phyloP scores from a whole-genome alignment of 495 filamentous ascomycete genomes.

The Astrocystis sublimbata region DNA sequence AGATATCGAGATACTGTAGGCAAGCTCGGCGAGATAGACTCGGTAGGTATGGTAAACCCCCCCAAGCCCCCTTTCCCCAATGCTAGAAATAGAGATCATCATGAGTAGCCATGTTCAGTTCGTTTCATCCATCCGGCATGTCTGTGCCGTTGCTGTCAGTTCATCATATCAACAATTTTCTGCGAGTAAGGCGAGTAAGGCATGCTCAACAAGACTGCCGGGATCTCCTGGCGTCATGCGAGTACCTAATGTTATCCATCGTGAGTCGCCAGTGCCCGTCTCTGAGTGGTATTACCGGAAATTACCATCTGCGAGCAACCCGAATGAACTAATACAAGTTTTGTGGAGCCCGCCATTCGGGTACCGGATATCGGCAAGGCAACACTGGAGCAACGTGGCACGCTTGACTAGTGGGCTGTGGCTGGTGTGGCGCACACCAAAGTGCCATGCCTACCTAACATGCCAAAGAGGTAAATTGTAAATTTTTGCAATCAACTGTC shows the following conservation, averaged over 20 bases:
- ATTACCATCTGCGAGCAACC: conserved; percentile 2
- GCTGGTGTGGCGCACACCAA: neutral
- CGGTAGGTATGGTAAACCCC: neutral
- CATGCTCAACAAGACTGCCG: neutral
- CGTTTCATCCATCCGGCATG: neutral
- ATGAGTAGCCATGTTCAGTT: neutral
- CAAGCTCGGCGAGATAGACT: neutral
- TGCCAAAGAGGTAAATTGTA: neutral
- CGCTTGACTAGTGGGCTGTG: neutral
- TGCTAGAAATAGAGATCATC: neutral
- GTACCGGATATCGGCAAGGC: conserved; percentile 5
- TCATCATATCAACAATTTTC: neutral
- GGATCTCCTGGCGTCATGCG: neutral
- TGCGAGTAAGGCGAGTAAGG: too few species aligned
- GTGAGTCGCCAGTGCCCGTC: too few species aligned
- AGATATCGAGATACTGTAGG: too few species aligned
- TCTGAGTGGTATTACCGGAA: neutral
- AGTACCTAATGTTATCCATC: too few species aligned
- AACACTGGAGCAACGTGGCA: neutral
- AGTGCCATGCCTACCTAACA: neutral
- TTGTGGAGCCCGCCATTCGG: neutral
- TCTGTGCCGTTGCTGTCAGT: conserved; percentile 3
- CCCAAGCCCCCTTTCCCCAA: neutral
- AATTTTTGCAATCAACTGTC: neutral
- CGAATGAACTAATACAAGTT: neutral